A percentile compares a stretch with the other conserved stretches of the same genome.
phyloP scores from a whole-genome alignment of 805 yeast genomes.

The Clavispora phyllophila region DNA sequence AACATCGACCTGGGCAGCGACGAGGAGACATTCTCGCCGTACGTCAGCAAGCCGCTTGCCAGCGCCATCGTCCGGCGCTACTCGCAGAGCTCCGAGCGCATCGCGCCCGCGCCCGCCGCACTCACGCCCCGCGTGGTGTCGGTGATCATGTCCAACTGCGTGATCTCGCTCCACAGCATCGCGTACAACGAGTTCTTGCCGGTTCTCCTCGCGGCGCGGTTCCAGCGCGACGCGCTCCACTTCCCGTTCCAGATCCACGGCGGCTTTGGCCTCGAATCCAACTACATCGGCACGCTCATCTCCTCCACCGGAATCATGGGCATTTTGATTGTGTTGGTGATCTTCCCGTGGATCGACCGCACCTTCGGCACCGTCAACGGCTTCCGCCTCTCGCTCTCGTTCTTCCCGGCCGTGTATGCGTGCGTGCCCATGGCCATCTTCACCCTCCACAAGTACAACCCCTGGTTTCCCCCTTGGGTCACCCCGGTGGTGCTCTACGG shows the following conservation, averaged over 20 bases:
- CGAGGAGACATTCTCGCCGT: slow-evolving; percentile 5
- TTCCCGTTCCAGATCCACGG: slow-evolving; percentile 35
- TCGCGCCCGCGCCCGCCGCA: slow-evolving; percentile 4
- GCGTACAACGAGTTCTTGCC: slow-evolving; percentile 35
- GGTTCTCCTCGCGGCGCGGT: slow-evolving; percentile 29
- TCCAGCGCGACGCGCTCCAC: slow-evolving; percentile 19
- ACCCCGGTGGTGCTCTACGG: slow-evolving; percentile 24
- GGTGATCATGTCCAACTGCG: slow-evolving; percentile 29
- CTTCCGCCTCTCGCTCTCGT: slow-evolving; percentile 25
- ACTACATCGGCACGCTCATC: slow-evolving; percentile 30
- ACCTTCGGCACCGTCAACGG: slow-evolving; percentile 27
- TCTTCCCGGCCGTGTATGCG: slow-evolving; percentile 30
- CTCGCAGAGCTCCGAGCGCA: slow-evolving; percentile 9
- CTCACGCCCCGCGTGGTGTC: slow-evolving; percentile 29
- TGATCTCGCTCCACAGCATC: slow-evolving; percentile 28
- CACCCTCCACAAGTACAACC: slow-evolving; percentile 25
- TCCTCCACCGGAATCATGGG: slow-evolving; percentile 35
- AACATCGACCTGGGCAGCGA: background rate
- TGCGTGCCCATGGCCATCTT: slow-evolving; percentile 28
- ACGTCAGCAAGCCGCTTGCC: slow-evolving; percentile 6
- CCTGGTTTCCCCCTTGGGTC: slow-evolving; percentile 24
- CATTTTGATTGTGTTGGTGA: slow-evolving; percentile 23
- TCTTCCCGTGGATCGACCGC: slow-evolving; percentile 32
- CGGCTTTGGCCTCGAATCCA: slow-evolving; percentile 30
- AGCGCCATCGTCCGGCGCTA: slow-evolving; percentile 13